Percentiles rank a stretch among this genome's conserved stretches.
phyloP scores from a whole-genome alignment of 805 yeast species.

The Cyberlindnera samutprakarnensis region DNA sequence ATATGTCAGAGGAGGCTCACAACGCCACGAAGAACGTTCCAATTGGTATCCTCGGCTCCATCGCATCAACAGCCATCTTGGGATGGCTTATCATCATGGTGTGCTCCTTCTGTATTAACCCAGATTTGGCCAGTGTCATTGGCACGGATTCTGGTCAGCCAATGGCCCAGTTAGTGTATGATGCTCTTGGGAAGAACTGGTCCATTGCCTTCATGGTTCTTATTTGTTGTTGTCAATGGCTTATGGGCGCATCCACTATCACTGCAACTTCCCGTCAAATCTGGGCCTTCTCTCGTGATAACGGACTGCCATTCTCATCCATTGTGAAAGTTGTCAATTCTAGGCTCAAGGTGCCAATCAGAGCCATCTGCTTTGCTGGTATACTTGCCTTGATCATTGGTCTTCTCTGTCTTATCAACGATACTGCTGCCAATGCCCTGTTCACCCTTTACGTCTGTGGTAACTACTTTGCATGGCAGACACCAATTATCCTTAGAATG shows the following conservation, averaged over 20 bases:
- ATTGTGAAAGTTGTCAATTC: constrained; percentile 48
- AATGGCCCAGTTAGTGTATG: constrained; percentile 55
- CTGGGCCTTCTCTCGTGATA: constrained; percentile 74
- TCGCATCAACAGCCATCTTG: constrained; percentile 44
- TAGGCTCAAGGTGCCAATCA: constrained; percentile 47
- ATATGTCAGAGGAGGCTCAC: constrained; percentile 63
- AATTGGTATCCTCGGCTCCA: constrained; percentile 53
- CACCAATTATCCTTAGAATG: constrained; percentile 49
- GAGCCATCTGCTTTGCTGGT: constrained; percentile 52
- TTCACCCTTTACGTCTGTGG: constrained; percentile 60
- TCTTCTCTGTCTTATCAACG: constrained; percentile 47
- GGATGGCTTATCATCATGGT: constrained; percentile 53
- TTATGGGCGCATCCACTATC: constrained; percentile 58
- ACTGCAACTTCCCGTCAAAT: constrained; percentile 64
- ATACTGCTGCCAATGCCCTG: constrained; percentile 59
- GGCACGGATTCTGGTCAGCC: constrained; percentile 44
- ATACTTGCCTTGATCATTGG: constrained; percentile 45
- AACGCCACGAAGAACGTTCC: constrained; percentile 57
- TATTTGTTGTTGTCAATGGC: constrained; percentile 51
- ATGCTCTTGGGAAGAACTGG: constrained; percentile 58
- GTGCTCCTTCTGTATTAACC: constrained; percentile 40
- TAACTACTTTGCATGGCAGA: constrained; percentile 55
- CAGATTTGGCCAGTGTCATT: constrained; percentile 25
- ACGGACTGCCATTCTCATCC: constrained; percentile 55
- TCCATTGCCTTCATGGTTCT: constrained; percentile 55